Conservation (phyloP, 2,329 filamentous ascomycete species). For the Capronia epimyces region DNA sequence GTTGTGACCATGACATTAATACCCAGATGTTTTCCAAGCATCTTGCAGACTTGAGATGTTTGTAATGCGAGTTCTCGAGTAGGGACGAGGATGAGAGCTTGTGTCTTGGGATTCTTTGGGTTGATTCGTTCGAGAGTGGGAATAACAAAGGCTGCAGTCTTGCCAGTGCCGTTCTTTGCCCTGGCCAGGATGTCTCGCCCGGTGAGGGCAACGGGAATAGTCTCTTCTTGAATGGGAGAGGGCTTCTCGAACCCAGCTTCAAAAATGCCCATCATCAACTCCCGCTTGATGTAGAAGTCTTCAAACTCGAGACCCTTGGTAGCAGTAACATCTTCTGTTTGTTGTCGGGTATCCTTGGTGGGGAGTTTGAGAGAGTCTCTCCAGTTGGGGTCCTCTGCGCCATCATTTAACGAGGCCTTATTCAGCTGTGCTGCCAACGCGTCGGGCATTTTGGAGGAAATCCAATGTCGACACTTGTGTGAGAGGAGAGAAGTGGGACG, state of each 20-base stretch:
- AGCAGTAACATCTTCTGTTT: constrained; percentile 79
- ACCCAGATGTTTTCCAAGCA: constrained; percentile 89
- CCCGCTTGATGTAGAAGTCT: constrained; percentile 89
- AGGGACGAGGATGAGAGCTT: constrained; percentile 91
- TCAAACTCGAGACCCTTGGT: constrained; percentile 98
- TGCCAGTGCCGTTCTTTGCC: constrained; percentile 97
- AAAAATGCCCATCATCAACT: constrained; percentile 97
- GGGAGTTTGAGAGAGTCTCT: constrained; percentile 44
- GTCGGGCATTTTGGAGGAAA: constrained; percentile 18
- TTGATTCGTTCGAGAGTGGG: constrained; percentile 93
- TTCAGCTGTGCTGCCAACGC: constrained; percentile 42
- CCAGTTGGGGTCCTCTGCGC: constrained; percentile 38
- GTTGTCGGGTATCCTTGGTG: constrained; percentile 45
- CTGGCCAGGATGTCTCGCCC: constrained; percentile 91
- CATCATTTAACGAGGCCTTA: constrained; percentile 41
- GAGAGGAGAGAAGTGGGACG: background rate
- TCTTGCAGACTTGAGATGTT: constrained; percentile 99
- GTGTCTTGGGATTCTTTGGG: constrained; percentile 91
- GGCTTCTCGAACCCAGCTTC: constrained; percentile 98
- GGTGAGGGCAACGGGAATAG: constrained; percentile 91
- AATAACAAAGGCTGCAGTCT: constrained; percentile 96
- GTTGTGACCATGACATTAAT: constrained; percentile 99
- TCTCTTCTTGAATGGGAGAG: constrained; percentile 98
- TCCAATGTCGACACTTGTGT: background rate
- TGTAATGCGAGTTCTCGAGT: constrained; percentile 96